Conservation (phyloP, 371 early-diverging fungal genomes). For the Mucor circinelloides region DNA sequence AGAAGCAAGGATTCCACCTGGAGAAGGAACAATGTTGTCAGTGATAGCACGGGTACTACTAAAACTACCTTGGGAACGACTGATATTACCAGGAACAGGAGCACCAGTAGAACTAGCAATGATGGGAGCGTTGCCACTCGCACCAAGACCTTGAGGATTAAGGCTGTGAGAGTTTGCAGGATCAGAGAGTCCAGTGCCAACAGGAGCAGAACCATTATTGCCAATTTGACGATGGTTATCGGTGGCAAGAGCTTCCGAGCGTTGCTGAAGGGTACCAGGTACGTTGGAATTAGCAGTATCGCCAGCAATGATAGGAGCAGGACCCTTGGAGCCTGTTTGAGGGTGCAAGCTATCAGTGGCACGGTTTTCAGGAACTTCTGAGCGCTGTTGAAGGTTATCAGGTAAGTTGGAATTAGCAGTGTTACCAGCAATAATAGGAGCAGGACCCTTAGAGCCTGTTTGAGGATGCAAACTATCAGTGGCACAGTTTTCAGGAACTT, state of each 20-base stretch:
- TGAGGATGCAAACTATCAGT: neutral
- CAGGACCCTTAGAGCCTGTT: neutral
- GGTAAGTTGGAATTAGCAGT: neutral
- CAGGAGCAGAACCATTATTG: neutral
- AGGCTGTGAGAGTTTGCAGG: neutral
- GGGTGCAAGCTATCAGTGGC: neutral
- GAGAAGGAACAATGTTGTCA: constrained; percentile 9
- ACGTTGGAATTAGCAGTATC: neutral
- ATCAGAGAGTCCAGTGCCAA: neutral
- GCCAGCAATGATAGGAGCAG: neutral
- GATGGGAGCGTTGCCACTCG: neutral
- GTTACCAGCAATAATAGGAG: neutral
- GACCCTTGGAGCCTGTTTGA: neutral
- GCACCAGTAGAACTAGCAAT: constrained; percentile 1
- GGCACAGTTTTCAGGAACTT: too few species aligned
- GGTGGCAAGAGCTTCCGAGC: neutral
- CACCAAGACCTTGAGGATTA: neutral
- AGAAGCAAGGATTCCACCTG: neutral
- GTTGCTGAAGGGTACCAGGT: too few species aligned
- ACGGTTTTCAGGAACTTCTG: too few species aligned
- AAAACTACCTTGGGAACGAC: constrained; percentile 8
- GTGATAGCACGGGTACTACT: constrained; percentile 24
- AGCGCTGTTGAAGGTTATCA: neutral
- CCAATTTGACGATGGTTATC: neutral
- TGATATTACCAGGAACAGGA: neutral